These are phyloP conservation scores for Heliosperma pusillum DNA, from an alignment of 148 eudicot genomes.

Conservation along the genomic window DNA sequence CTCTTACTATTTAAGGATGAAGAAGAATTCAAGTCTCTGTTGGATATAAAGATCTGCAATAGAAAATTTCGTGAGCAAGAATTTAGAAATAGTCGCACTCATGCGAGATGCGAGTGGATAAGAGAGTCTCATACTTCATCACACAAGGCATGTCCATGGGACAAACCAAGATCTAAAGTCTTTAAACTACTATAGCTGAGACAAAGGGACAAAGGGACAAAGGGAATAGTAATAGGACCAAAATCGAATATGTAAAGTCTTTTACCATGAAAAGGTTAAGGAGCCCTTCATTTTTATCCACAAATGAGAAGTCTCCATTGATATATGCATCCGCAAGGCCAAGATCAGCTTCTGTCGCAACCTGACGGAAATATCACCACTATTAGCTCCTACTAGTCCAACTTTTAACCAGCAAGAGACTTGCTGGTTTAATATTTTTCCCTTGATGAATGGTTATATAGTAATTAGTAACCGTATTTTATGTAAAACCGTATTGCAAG, in stretches of 20 bases:
- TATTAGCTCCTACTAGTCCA: neutral
- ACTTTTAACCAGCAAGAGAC: too few species aligned
- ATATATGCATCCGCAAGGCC: constrained; percentile 98
- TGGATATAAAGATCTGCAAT: constrained; percentile 56
- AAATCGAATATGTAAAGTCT: too few species aligned
- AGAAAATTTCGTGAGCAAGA: constrained; percentile 15
- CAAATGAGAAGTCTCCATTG: constrained; percentile 85
- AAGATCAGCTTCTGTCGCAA: constrained; percentile 80
- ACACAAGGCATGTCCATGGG: too few species aligned
- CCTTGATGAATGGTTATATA: too few species aligned
- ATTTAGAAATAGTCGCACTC: constrained; percentile 1
- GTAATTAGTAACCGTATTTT: too few species aligned
- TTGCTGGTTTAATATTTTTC: too few species aligned
- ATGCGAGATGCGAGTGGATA: too few species aligned
- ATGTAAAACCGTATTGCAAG: neutral
- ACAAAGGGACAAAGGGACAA: neutral
- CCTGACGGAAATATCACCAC: constrained; percentile 35
- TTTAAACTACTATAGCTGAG: neutral
- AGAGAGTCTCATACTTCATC: too few species aligned
- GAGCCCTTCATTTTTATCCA: constrained; percentile 79
- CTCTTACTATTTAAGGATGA: constrained; percentile 37
- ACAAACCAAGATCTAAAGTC: neutral
- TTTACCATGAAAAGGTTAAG: constrained; percentile 81
- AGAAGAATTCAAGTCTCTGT: constrained; percentile 60
- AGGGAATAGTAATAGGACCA: too few species aligned